Base-by-base conservation (phyloP, 768 basidiomycete species). In the Chlorophyllum brunneum region DNA sequence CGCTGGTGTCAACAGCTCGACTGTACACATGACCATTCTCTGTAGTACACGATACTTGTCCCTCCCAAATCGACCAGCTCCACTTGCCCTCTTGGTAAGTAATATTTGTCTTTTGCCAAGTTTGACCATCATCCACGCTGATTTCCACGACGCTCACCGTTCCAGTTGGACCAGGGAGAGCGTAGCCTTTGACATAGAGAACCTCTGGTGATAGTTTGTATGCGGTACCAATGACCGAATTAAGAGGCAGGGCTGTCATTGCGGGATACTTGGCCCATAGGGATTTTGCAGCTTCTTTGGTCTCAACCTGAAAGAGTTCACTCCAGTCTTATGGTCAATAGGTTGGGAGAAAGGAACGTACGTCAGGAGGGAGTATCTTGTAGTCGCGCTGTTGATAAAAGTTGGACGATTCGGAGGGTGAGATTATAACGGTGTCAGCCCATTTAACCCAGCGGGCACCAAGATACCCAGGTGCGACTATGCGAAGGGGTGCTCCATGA, bases 361-460 rank as follows among this genome's bases (percentile, higher is more conserved):
- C 77, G 40, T 69, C 59, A 10, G 81, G 75, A 6, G 82, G 81
- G 15, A 83, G 64, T 48, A 86, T 66, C 56, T 81, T 86, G 66
- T 88, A 89, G 63, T 88, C 86, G 3, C 73, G 74, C 63, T 86
- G 83, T 56, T 87, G 85, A 60, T 86, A 88, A 64, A 80, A 86
- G 61, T 83, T 86, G 26, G 77, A 73, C 1, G 83, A 85, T 65
- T 88, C 85, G 5, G 65, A 61, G 0, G 63, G 20, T 4, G 82
- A 78, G 51, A 86, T 60, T 23, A 72, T 66, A 58, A 87, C 80
- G 0, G 70, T 78, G 58, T 85, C 82, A 0, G 86, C 70, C 86
- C 86, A 88, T 70, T 88, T 87, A 6, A 86, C 84, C 83, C 85
- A 86, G 9, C 86, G 78, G 26, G 83, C 86, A 5, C 86, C 86